These are phyloP conservation scores for Pisolithus sp. DNA, from an alignment of 768 basidiomycete species.

Conservation along the genomic window DNA sequence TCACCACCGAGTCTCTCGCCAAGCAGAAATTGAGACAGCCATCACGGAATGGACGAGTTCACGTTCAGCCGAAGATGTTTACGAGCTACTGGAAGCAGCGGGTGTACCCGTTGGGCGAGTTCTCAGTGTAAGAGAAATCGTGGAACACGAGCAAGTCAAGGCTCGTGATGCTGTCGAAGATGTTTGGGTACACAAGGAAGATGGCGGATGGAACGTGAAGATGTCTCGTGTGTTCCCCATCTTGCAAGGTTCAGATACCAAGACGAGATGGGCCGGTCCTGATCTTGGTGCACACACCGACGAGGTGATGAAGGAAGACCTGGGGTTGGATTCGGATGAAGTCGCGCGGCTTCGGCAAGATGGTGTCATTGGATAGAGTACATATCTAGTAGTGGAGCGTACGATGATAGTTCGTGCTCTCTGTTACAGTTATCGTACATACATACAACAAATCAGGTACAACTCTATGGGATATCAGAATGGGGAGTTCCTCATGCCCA, in stretches of 20 bases:
- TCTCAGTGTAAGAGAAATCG: constrained; percentile 54
- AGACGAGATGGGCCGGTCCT: constrained; percentile 64
- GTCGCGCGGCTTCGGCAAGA: constrained; percentile 34
- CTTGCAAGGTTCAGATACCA: constrained; percentile 50
- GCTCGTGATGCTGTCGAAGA: constrained; percentile 54
- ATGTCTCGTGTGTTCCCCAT: constrained; percentile 62
- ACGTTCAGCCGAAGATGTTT: constrained; percentile 48
- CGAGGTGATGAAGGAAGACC: constrained; percentile 38
- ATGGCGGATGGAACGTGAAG: constrained; percentile 54
- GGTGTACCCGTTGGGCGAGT: constrained; percentile 63
- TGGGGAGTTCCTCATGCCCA: constrained; percentile 25
- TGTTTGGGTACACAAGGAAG: constrained; percentile 42
- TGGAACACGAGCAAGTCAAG: constrained; percentile 49
- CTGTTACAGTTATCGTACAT: background rate
- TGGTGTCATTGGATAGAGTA: constrained; percentile 32
- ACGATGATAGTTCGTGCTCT: background rate
- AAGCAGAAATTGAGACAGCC: constrained; percentile 51
- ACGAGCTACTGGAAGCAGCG: constrained; percentile 40
- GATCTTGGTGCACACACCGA: constrained; percentile 57
- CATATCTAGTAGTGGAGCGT: background rate
- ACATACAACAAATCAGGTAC: background rate
- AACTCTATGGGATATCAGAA: background rate
- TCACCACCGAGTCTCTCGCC: constrained; percentile 36
- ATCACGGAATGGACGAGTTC: constrained; percentile 54
- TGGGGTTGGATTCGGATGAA: constrained; percentile 34